Conservation (phyloP, 805 yeast genomes). For the Yarrowia sp. region DNA sequence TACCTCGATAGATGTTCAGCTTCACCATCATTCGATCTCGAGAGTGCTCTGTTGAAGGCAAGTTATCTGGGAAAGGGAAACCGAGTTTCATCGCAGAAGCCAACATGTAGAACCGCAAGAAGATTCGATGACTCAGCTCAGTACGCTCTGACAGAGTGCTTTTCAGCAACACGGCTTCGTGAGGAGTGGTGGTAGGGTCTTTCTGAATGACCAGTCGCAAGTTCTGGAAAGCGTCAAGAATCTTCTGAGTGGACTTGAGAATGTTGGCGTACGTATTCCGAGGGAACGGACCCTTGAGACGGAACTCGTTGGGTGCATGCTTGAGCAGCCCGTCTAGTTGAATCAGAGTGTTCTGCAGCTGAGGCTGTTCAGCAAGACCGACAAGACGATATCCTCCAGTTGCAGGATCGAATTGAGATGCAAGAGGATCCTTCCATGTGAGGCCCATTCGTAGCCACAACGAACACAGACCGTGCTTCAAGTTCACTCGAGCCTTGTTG, state of each 20-base stretch:
- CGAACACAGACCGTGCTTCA: constrained; percentile 68
- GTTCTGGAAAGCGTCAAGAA: constrained; percentile 78
- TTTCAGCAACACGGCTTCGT: constrained; percentile 63
- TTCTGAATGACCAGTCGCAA: constrained; percentile 71
- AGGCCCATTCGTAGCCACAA: constrained; percentile 84
- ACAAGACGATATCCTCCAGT: constrained; percentile 40
- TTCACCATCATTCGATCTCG: constrained; percentile 71
- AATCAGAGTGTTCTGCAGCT: constrained; percentile 62
- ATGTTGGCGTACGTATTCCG: constrained; percentile 58
- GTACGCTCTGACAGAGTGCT: constrained; percentile 60
- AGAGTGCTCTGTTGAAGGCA: constrained; percentile 79
- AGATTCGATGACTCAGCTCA: constrained; percentile 75
- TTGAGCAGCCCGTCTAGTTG: constrained; percentile 66
- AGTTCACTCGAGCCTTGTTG: constrained; percentile 72
- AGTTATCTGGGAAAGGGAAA: constrained; percentile 76
- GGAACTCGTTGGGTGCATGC: constrained; percentile 77
- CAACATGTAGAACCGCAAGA: constrained; percentile 68
- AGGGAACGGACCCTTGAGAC: constrained; percentile 79
- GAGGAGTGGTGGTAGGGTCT: constrained; percentile 60
- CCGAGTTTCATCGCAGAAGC: constrained; percentile 77
- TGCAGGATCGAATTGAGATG: constrained; percentile 36
- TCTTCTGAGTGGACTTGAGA: constrained; percentile 63
- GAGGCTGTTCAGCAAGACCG: constrained; percentile 49
- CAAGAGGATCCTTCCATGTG: constrained; percentile 77
- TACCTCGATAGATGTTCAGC: constrained; percentile 61